Conservation (phyloP, 352 stramenopile genomes). For the Globisporangium cystogenes region DNA sequence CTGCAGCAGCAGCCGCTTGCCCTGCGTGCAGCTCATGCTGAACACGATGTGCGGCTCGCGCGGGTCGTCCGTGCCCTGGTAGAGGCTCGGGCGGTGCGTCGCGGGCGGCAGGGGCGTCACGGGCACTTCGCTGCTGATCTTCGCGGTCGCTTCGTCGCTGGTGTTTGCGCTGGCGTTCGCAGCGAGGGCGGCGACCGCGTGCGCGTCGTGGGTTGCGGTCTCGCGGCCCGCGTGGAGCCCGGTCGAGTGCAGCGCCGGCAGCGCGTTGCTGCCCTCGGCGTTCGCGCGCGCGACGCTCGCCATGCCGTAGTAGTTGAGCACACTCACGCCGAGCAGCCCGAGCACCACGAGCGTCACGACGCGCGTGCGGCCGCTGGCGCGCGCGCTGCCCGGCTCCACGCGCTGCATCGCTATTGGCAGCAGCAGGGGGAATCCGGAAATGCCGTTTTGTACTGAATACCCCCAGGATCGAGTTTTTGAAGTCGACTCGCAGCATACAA, state of each 20-base stretch:
- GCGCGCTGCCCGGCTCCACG: slow-evolving; percentile 8
- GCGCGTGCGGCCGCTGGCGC: slow-evolving; percentile 1
- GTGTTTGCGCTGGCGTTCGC: neutral
- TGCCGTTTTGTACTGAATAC: too few relatives aligned
- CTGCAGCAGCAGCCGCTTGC: slow-evolving; percentile 28
- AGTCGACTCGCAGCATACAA: too few relatives aligned
- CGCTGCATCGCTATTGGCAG: neutral
- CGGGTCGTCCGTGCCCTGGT: slow-evolving; percentile 21
- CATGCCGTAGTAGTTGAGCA: slow-evolving; percentile 33
- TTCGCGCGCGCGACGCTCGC: slow-evolving; percentile 8
- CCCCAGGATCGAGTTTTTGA: too few relatives aligned
- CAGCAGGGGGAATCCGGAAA: neutral
- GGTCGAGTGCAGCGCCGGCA: slow-evolving; percentile 19
- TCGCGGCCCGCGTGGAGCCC: slow-evolving; percentile 1
- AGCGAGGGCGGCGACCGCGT: neutral
- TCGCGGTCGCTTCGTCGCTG: neutral
- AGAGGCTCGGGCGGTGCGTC: neutral
- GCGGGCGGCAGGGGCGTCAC: neutral
- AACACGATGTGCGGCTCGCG: slow-evolving; percentile 50
- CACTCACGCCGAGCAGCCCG: slow-evolving; percentile 14
- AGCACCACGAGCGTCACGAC: slow-evolving; percentile 19
- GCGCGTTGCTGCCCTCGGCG: slow-evolving; percentile 2
- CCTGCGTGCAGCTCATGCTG: slow-evolving; percentile 43
- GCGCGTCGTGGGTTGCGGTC: neutral
- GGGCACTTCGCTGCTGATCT: too few relatives aligned